Base-by-base conservation (phyloP, 1,284 basidiomycete genomes). In the Ustilago vetiveriae region DNA sequence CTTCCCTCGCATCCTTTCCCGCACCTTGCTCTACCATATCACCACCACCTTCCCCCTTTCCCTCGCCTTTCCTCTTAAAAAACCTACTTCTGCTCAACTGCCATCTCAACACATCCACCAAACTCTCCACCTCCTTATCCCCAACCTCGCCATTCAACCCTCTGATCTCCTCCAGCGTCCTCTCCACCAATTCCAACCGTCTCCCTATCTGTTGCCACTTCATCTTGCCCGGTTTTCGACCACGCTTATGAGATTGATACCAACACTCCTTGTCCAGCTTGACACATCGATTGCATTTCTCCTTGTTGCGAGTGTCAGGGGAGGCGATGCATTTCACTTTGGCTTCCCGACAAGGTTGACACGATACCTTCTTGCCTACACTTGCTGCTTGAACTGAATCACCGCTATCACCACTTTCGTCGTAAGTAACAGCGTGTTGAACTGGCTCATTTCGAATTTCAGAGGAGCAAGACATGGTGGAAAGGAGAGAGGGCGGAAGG, bases 161-260 rank as follows among this genome's bases (percentile, higher is more conserved):
- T 7, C n/a, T 27, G 29, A 69, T 54, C 47, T 69, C 66, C 3
- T 19, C 11, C 16, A 69, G 26, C 6, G 66, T 69, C 7, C 43
- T 17, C 32, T 63, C 59, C 4, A 69, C 36, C 17, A 69, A 13
- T 14, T 69, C 59, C 6, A 69, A 30, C 6, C 66, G 36, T 1
- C 66, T 26, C 0, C 57, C 17, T 33, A 69, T 69, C 32, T 69
- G 66, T n/a, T 69, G 66, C 2, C 57, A 39, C 24, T 69, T 69
- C 35, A 69, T 69, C 48, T 69, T 69, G 24, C 66, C 66, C 17
- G 66, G 66, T 40, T 69, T 69, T 0, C 66, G 29, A 4, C 66
- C 66, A 5, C 66, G 24, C 33, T 69, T 69, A 35, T 69, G 66
- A 6, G 26, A 35, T 4, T 51, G 45, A 36, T 58, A 63, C 36